A percentile compares a stretch with the other conserved stretches of the same genome.
Evolutionary conservation across 495 filamentous ascomycete species (phyloP).

Genomic region (Daldinia loculata): DNA sequence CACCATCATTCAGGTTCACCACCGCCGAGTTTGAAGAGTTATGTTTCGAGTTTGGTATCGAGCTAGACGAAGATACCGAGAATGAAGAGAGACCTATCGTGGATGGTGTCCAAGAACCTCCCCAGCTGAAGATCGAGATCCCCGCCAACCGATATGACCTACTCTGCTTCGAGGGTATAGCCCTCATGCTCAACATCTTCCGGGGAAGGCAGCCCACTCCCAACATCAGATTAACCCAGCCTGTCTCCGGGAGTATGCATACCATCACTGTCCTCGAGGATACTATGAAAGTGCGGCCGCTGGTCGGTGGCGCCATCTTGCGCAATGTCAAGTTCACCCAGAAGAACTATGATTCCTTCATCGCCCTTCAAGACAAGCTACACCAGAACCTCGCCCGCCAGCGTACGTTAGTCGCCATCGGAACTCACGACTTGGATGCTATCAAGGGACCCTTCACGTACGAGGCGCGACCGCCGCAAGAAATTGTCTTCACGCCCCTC

Average conservation of each 20-base stretch:
- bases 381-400: slow-evolving; percentile 96
- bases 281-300: slow-evolving; percentile 82
- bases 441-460: slow-evolving; percentile 96
- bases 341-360: slow-evolving; percentile 95
- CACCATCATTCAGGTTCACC: slow-evolving; percentile 69
- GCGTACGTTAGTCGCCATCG: slow-evolving; percentile 92
- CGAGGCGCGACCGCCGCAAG: slow-evolving; percentile 87
- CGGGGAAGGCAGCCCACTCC: slow-evolving; percentile 74
- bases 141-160: slow-evolving; percentile 99
- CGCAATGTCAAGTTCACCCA: slow-evolving; percentile 91
- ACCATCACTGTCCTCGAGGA: slow-evolving; percentile 81
- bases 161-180: slow-evolving; percentile 97
- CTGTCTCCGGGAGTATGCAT: slow-evolving; percentile 76
- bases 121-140: slow-evolving; percentile 98
- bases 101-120: slow-evolving; percentile 81
- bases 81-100: slow-evolving; percentile 75
- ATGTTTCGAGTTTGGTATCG: slow-evolving; percentile 99
- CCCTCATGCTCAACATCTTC: slow-evolving; percentile 96
- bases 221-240: slow-evolving; percentile 76
- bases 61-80: slow-evolving; percentile 95
- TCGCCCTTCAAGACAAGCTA: slow-evolving; percentile 95
- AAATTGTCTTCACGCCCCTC: slow-evolving; percentile 89
- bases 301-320: slow-evolving; percentile 86
- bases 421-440: slow-evolving; percentile 95
- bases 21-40: slow-evolving; percentile 94